These are phyloP conservation scores for Metschnikowia bowlesiae DNA, from an alignment of 805 yeast species.

Conservation along the genomic window DNA sequence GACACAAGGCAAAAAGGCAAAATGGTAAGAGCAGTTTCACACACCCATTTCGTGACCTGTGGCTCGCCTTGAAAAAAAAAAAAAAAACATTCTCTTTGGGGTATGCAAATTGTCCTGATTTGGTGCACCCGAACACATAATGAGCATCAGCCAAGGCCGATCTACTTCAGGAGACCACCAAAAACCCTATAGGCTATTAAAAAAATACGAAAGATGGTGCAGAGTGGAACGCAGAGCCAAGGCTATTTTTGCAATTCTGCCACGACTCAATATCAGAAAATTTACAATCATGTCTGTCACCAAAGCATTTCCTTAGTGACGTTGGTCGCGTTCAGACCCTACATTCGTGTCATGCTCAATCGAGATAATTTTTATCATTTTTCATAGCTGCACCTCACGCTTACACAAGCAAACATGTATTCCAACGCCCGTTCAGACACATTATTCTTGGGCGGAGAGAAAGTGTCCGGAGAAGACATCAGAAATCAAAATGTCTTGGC, in stretches of 20 bases:
- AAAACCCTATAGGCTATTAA: neutral
- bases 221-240: too few relatives aligned
- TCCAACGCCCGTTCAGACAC: conserved; percentile 87
- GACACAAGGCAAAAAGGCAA: too few relatives aligned
- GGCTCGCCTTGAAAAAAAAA: too few relatives aligned
- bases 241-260: too few relatives aligned
- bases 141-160: neutral
- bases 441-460: conserved; percentile 92
- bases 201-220: too few relatives aligned
- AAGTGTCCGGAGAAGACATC: conserved; percentile 91
- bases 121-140: neutral
- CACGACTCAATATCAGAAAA: too few relatives aligned
- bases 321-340: neutral
- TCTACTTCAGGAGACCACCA: neutral
- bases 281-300: neutral
- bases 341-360: conserved; percentile 4
- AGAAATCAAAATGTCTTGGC: conserved; percentile 95
- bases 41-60: too few relatives aligned
- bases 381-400: conserved; percentile 1
- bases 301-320: neutral
- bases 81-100: neutral
- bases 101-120: too few relatives aligned
- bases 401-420: conserved; percentile 41
- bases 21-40: too few relatives aligned
- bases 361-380: conserved; percentile 4